phyloP scores from a whole-genome alignment of 192 early-diverging fungal species.

The Mortierella alpina region DNA sequence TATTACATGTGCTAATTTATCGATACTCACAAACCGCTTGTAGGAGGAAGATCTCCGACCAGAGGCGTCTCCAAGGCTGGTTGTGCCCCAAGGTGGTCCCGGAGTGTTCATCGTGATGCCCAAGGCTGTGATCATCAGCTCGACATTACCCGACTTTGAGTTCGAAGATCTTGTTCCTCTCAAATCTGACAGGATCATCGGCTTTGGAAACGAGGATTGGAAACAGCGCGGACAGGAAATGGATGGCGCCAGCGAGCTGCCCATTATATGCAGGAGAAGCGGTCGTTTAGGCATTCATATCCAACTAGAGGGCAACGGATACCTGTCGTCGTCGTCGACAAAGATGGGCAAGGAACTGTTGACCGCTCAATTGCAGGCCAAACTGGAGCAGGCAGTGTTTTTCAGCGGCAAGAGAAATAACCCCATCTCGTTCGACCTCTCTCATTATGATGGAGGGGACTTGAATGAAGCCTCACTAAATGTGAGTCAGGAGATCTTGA shows the following conservation, averaged over 20 bases:
- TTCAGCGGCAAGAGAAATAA: conserved; percentile 46
- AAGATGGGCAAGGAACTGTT: conserved; percentile 10
- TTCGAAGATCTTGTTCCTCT: conserved; percentile 47
- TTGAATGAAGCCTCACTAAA: conserved; percentile 47
- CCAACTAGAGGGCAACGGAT: conserved; percentile 9
- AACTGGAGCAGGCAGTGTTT: conserved; percentile 53
- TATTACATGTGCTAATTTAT: not conserved
- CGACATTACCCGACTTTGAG: conserved; percentile 17
- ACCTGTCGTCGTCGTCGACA: not conserved
- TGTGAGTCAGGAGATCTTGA: conserved; percentile 42
- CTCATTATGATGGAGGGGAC: conserved; percentile 41
- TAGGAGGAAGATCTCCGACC: conserved; percentile 47
- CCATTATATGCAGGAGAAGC: conserved; percentile 35
- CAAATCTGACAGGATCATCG: conserved; percentile 40
- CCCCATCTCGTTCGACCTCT: conserved; percentile 51
- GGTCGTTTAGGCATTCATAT: conserved; percentile 48
- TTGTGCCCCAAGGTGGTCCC: conserved; percentile 44
- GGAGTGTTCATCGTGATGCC: conserved; percentile 46
- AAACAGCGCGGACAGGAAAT: conserved; percentile 34
- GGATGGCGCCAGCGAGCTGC: conserved; percentile 19
- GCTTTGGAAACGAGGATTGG: conserved; percentile 48
- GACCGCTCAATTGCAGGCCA: conserved; percentile 40
- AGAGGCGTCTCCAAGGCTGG: conserved; percentile 37
- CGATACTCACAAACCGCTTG: not conserved
- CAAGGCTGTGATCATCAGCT: conserved; percentile 32